These are phyloP conservation scores for Xerocomus spinulosus DNA, from an alignment of 768 basidiomycete species.

Conservation along the genomic window DNA sequence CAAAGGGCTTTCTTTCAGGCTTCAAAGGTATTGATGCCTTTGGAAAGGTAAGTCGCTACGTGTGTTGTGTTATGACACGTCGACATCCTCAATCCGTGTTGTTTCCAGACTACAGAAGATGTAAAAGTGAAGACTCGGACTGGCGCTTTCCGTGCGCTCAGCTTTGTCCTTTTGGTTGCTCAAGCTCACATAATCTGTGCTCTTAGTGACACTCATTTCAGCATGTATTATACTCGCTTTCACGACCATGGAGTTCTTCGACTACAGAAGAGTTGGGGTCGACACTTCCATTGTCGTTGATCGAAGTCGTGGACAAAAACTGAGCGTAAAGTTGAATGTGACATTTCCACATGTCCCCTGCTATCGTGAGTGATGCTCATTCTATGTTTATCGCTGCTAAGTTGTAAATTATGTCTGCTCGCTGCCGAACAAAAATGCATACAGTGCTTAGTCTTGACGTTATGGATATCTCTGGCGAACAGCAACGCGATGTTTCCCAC, in stretches of 20 bases:
- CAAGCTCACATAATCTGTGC: conserved; percentile 5
- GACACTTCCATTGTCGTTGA: conserved; percentile 95
- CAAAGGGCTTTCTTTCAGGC: conserved; percentile 68
- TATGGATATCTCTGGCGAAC: conserved; percentile 97
- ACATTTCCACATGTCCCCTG: conserved; percentile 97
- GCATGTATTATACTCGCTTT: conserved; percentile 90
- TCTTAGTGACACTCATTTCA: conserved; percentile 83
- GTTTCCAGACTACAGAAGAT: conserved; percentile 88
- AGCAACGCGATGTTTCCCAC: conserved; percentile 86
- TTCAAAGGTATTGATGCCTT: conserved; percentile 97
- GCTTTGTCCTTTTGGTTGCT: not conserved
- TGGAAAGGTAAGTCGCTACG: conserved; percentile 71
- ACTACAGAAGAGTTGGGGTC: conserved; percentile 81
- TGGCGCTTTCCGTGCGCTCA: conserved; percentile 75
- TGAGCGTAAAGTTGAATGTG: conserved; percentile 87
- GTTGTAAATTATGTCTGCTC: not conserved
- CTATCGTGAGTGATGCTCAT: conserved; percentile 66
- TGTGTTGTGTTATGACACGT: conserved; percentile 5
- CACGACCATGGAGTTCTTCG: conserved; percentile 90
- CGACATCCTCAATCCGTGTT: conserved; percentile 5
- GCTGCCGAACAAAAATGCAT: not conserved
- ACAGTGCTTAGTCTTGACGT: conserved; percentile 93
- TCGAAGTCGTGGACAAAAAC: conserved; percentile 89
- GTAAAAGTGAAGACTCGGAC: conserved; percentile 98
- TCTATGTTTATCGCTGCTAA: conserved; percentile 1